A percentile compares a stretch with the other conserved stretches of the same genome.
Evolutionary conservation across 1,284 basidiomycete species (phyloP).

Genomic region (Phlebopus sp.): DNA sequence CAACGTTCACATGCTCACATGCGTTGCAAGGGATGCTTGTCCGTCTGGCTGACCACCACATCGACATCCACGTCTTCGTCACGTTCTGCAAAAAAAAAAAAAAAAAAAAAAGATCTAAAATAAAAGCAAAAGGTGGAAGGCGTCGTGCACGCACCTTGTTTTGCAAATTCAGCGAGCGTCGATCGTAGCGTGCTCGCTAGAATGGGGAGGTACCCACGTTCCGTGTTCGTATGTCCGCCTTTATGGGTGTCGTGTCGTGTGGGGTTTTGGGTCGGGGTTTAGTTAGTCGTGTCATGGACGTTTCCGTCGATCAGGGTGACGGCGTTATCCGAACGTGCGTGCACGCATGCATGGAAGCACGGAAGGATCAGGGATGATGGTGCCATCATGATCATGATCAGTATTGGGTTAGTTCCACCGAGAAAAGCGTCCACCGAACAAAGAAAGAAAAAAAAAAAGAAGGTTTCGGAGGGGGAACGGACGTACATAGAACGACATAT

Average conservation of each 20-base stretch:
- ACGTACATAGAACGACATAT: constrained; percentile 77
- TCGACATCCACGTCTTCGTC: constrained; percentile 40
- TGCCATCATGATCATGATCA: constrained; percentile 15
- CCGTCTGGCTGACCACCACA: constrained; percentile 56
- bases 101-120: too few species aligned
- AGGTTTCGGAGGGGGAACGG: constrained; percentile 6
- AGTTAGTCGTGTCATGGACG: too few species aligned
- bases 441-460: too few species aligned
- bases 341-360: constrained; percentile 5
- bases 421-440: too few species aligned
- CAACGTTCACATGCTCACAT: too few species aligned
- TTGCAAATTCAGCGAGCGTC: constrained; percentile 31
- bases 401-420: constrained; percentile 9
- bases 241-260: neutral
- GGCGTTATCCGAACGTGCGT: constrained; percentile 6
- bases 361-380: constrained; percentile 1
- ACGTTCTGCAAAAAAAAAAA: too few species aligned
- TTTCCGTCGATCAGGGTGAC: neutral
- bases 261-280: too few species aligned
- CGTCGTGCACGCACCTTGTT: too few species aligned
- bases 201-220: constrained; percentile 79
- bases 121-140: constrained; percentile 39
- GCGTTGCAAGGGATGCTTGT: constrained; percentile 59
- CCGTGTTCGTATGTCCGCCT: constrained; percentile 86
- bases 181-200: constrained; percentile 59